A percentile compares a stretch with the other conserved stretches of the same genome.
Evolutionary conservation across 2,329 filamentous ascomycete genomes (phyloP).

Genomic region (Penicillium sp.): DNA sequence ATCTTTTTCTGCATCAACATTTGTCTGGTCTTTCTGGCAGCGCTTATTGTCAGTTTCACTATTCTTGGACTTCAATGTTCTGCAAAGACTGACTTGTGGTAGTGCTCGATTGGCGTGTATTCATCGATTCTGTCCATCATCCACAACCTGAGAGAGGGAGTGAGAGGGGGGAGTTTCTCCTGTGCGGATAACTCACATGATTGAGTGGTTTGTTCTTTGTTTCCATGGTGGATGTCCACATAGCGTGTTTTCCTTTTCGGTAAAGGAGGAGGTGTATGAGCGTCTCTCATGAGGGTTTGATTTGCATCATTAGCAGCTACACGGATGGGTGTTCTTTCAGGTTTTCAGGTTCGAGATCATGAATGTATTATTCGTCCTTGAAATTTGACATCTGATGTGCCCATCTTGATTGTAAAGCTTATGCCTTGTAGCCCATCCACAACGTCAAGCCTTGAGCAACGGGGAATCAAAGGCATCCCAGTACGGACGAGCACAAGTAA

Average conservation of each 20-base stretch:
- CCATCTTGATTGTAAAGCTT: neutral
- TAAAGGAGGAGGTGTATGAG: neutral
- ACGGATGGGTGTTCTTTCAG: neutral
- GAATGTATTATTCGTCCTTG: neutral
- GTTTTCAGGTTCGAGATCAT: neutral
- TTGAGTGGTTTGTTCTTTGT: neutral
- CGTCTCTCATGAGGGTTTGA: neutral
- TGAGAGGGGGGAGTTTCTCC: conserved; percentile 28
- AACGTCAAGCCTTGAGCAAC: neutral
- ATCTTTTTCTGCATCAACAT: conserved; percentile 26
- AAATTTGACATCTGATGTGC: neutral
- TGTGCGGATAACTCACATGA: conserved; percentile 29
- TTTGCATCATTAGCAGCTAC: neutral
- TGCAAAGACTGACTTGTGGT: conserved; percentile 4
- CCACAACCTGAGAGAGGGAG: conserved; percentile 20
- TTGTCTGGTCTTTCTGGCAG: conserved; percentile 21
- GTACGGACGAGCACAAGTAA: neutral
- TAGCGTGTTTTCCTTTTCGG: neutral
- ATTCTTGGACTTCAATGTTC: neutral
- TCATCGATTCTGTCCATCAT: conserved; percentile 34
- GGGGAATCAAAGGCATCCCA: neutral
- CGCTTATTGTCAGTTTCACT: conserved; percentile 22
- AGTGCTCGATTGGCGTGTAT: conserved; percentile 38
- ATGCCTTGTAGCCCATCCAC: neutral
- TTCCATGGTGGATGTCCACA: neutral